Percentiles rank a stretch among this genome's conserved stretches.
Conservation (phyloP, 208 protist species). For the Acanthamoeba healyi region DNA sequence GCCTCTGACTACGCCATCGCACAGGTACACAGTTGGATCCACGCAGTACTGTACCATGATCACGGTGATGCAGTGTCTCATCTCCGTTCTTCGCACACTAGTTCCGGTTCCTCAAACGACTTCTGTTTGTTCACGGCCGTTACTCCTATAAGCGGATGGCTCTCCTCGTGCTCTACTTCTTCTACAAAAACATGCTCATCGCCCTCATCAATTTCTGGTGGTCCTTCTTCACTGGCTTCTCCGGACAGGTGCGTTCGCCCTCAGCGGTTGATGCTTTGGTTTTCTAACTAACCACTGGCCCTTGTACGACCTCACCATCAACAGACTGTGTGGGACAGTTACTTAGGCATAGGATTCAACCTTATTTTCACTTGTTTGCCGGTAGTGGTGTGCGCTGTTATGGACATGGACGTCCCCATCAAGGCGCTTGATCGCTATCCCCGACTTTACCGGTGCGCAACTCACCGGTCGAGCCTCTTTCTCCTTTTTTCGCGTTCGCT, state of each 20-base stretch:
- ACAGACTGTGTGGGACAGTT: slow-evolving; percentile 52
- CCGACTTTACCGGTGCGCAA: slow-evolving; percentile 17
- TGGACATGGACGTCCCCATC: slow-evolving; percentile 65
- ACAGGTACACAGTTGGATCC: too few species aligned
- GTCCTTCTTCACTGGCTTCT: slow-evolving; percentile 93
- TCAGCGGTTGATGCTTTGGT: neutral
- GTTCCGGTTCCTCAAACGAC: slow-evolving; percentile 94
- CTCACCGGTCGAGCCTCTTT: neutral
- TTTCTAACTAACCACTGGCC: too few species aligned
- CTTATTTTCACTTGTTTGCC: slow-evolving; percentile 77
- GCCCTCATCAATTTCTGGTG: slow-evolving; percentile 93
- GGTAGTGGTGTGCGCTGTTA: slow-evolving; percentile 71
- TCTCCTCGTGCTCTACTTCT: slow-evolving; percentile 94
- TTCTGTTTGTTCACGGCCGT: slow-evolving; percentile 96
- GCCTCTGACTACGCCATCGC: slow-evolving; percentile 89
- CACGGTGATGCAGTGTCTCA: neutral
- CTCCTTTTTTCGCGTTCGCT: neutral
- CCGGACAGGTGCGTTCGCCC: slow-evolving; percentile 85
- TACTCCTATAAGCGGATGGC: slow-evolving; percentile 95
- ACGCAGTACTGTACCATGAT: too few species aligned
- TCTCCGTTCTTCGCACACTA: too few species aligned
- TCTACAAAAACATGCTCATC: slow-evolving; percentile 97
- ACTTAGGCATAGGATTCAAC: slow-evolving; percentile 76
- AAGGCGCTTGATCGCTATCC: slow-evolving; percentile 43
- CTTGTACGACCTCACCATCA: neutral